Evolutionary conservation across 2,329 filamentous ascomycete species (phyloP), one percentile per base, ranked within the genome.

Genomic region (Eurotiales sp.): DNA sequence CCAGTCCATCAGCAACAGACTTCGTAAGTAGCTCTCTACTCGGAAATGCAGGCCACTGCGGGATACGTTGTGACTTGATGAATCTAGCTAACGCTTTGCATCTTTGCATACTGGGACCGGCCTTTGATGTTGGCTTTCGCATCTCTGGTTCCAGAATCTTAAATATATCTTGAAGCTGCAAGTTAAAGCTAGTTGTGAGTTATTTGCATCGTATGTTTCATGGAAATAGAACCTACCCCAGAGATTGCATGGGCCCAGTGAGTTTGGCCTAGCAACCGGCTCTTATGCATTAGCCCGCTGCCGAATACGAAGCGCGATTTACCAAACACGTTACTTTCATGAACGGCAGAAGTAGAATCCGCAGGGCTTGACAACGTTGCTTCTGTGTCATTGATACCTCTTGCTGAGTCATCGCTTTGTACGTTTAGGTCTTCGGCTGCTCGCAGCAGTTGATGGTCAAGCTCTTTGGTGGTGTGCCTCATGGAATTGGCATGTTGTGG

Each of bases 181-280:
- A 27, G 25, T 27, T 27, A n/a, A n/a, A n/a, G n/a, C n/a, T n/a
- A n/a, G n/a, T n/a, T n/a, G n/a, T n/a, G n/a, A n/a, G n/a, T n/a
- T n/a, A n/a, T n/a, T n/a, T n/a, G n/a, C n/a, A n/a, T n/a, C n/a
- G n/a, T n/a, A n/a, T n/a, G n/a, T n/a, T n/a, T n/a, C n/a, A n/a
- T n/a, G n/a, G n/a, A n/a, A 7, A n/a, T 3, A 14, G 5, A 21
- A 45, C 72, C 61, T 59, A 81, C 78, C 37, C 78, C 55, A 0
- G 66, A 57, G 8, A 78, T 62, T 2, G 69, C 70, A 53, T 77
- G 79, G n/a, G 81, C 72, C 77, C 77, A 80, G 57, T 81, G 77
- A 48, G 74, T 79, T 46, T 77, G 72, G 0, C 80, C 81, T 57
- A 82, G 79, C 1, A 82, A 59, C 0, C 80, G 72, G 0, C 74